Conservation (phyloP, 768 basidiomycete species). For the Mrakia hoshinonis region DNA sequence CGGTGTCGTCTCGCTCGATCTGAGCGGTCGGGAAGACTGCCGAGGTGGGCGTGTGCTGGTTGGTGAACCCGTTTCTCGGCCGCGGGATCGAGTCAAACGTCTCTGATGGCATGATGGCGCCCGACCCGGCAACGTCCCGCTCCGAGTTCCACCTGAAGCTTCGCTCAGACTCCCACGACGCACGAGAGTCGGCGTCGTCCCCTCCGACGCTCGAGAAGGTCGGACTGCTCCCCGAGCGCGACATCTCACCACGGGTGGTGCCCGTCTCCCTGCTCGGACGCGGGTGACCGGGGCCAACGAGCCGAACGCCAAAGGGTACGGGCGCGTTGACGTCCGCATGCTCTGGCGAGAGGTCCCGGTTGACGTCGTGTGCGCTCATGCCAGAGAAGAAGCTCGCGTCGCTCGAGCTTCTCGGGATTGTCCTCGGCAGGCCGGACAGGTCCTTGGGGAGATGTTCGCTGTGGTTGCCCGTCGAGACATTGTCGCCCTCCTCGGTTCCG, state of each 20-base stretch:
- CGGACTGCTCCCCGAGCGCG: not conserved
- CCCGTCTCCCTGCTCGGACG: not conserved
- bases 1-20: not conserved
- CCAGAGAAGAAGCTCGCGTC: conserved; percentile 19
- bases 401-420: not conserved
- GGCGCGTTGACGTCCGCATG: not conserved
- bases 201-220: conserved; percentile 16
- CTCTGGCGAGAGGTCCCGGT: not conserved
- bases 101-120: not conserved
- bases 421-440: conserved; percentile 12
- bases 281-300: not conserved
- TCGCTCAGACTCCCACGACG: conserved; percentile 9
- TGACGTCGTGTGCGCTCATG: not conserved
- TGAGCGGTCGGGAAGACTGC: not conserved
- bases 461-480: not conserved
- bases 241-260: not conserved
- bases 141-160: conserved; percentile 17
- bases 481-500: not conserved
- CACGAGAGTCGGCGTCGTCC: not conserved
- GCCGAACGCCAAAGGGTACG: not conserved
- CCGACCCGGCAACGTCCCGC: not conserved
- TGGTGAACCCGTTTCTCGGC: conserved; percentile 2
- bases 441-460: not conserved
- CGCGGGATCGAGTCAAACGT: not conserved
- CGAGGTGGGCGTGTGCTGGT: conserved; percentile 11